phyloP scores from a whole-genome alignment of 345 rosid genomes.

The Dipteronia dyeriana region DNA sequence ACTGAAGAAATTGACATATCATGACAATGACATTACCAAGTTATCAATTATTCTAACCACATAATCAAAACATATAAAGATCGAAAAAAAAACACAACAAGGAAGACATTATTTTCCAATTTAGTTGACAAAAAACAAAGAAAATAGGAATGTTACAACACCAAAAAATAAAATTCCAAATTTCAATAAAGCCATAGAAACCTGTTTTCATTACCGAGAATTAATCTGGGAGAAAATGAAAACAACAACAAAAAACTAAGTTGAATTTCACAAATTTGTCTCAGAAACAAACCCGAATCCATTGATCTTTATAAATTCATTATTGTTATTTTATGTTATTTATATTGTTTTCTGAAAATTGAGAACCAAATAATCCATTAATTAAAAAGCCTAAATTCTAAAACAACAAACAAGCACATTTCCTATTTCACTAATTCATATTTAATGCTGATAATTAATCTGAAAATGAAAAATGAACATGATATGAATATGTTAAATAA shows the following conservation, averaged over 20 bases:
- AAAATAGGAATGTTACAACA: neutral
- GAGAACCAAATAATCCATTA: neutral
- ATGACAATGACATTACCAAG: neutral
- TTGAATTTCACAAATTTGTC: neutral
- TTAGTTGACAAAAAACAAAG: neutral
- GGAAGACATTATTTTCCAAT: neutral
- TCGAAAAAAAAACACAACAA: neutral
- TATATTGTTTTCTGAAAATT: neutral
- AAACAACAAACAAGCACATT: slow-evolving; percentile 5
- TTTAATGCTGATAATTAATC: neutral
- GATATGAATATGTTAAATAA: neutral
- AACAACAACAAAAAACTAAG: neutral
- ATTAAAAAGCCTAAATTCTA: neutral
- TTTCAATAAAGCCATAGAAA: neutral
- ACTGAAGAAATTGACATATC: neutral
- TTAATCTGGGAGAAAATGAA: neutral
- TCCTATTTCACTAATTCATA: neutral
- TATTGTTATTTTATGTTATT: neutral
- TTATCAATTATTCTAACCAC: neutral
- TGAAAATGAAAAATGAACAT: neutral
- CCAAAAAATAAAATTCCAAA: neutral
- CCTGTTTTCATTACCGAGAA: neutral
- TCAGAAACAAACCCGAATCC: neutral
- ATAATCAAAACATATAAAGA: neutral
- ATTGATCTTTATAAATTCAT: too few species aligned